Evolutionary conservation across 176 grass and related monocot species (phyloP).

Genomic region (Juncus effusus): DNA sequence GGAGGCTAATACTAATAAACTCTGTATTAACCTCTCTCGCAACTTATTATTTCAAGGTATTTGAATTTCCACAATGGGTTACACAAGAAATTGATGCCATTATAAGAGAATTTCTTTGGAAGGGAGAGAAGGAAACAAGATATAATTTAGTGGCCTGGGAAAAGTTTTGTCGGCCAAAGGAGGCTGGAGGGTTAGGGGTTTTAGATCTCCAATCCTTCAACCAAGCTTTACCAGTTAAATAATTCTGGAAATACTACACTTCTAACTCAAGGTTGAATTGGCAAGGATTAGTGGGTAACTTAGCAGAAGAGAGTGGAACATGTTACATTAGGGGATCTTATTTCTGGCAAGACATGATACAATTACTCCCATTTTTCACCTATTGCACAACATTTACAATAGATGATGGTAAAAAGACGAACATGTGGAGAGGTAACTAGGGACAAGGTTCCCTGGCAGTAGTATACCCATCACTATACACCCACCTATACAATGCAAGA

Average conservation of each 20-base stretch:
- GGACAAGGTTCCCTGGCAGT: no score
- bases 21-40: neutral
- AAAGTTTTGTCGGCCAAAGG: neutral
- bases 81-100: neutral
- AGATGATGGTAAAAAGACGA: no score
- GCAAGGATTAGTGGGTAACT: neutral
- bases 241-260: neutral
- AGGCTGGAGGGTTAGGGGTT: neutral
- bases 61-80: neutral
- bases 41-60: neutral
- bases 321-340: no score
- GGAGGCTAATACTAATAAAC: neutral
- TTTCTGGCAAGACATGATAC: no score
- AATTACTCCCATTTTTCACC: no score
- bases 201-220: neutral
- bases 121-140: neutral
- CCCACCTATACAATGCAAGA: no score
- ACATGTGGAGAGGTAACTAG: no score
- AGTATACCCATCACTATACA: no score
- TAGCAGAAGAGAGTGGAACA: no score
- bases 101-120: neutral
- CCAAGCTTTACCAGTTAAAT: neutral
- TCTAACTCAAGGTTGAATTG: neutral
- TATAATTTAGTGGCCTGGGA: neutral
- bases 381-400: no score